Base-by-base conservation (phyloP, 2,329 filamentous ascomycete genomes). In the Verticillium zaregamsianum region DNA sequence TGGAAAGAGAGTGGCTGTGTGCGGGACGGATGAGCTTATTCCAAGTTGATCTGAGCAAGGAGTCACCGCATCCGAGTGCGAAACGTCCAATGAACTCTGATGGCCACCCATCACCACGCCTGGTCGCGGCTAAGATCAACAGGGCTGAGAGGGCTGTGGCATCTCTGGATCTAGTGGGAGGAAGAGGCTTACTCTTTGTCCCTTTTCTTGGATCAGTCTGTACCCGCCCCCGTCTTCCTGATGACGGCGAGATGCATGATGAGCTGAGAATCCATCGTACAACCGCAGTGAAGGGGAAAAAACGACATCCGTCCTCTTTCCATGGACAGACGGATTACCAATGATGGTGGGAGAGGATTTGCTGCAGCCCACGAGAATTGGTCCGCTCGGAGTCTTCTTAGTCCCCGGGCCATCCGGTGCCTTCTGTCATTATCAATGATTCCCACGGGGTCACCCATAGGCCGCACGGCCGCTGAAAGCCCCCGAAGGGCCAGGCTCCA, bases 351-450 rank as follows among this genome's bases (percentile, higher is more conserved):
- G 12, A 12, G 9, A 52, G 20, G 45, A 52, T 52, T 52, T 25
- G 45, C 23, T 52, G 45, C 45, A 52, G 45, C 20, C 45, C 6
- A 20, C 20, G 45, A 52, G 45, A 52, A 52, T n/a, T 52, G 45
- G 45, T 20, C 23, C 45, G n/a, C 28, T 58, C 60, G 62, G 62
- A 61, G 62, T 64, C 57, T 61, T 65, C 40, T 55, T 65, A 60
- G 64, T 63, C 59, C 59, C 64, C 64, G 64, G 64, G 63, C 61
- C 33, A 63, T 65, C 64, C 64, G 64, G 64, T 45, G 25, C n/a
- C 57, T 39, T 17, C 32, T n/a, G 4, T 4, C 31, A 55, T 17
- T 32, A 55, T 7, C 6, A 55, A 32, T 32, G 45, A 52, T 52
- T 52, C 23, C n/a, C 20, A 52, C 45, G 45, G 45, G 45, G 45